A percentile compares a stretch with the other conserved stretches of the same genome.
Conservation (phyloP, 176 grass and related monocot species). For the Oryza nivara region DNA sequence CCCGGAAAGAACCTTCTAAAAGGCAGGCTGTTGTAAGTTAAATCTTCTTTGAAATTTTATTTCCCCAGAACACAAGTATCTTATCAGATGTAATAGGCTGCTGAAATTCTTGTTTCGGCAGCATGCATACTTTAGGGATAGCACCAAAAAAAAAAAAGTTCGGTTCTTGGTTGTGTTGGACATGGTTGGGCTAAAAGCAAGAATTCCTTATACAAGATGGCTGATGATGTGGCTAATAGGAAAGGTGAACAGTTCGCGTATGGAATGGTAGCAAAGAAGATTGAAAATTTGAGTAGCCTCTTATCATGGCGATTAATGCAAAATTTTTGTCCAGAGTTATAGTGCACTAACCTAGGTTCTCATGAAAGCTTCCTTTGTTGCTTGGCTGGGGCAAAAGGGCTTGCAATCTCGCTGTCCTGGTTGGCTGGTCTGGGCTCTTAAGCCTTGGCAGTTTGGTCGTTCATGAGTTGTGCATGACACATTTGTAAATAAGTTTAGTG, state of each 20-base stretch:
- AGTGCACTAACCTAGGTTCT: background rate
- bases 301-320: background rate
- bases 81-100: background rate
- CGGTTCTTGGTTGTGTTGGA: background rate
- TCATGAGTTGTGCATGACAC: too few relatives aligned
- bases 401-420: too few relatives aligned
- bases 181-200: background rate
- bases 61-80: background rate
- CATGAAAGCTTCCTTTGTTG: too few relatives aligned
- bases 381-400: too few relatives aligned
- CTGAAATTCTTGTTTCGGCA: slow-evolving; percentile 10
- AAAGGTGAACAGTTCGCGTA: background rate
- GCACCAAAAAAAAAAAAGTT: background rate
- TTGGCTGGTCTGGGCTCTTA: too few relatives aligned
- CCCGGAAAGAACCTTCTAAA: slow-evolving; percentile 56
- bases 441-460: too few relatives aligned
- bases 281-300: background rate
- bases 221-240: background rate
- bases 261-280: slow-evolving; percentile 6
- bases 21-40: slow-evolving; percentile 89
- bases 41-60: background rate
- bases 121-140: slow-evolving; percentile 6
- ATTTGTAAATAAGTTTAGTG: too few relatives aligned
- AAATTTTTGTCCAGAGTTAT: background rate
- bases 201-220: background rate